phyloP scores from a whole-genome alignment of 1,139 yeast species.

The Sugiyamaella xylanicola region DNA sequence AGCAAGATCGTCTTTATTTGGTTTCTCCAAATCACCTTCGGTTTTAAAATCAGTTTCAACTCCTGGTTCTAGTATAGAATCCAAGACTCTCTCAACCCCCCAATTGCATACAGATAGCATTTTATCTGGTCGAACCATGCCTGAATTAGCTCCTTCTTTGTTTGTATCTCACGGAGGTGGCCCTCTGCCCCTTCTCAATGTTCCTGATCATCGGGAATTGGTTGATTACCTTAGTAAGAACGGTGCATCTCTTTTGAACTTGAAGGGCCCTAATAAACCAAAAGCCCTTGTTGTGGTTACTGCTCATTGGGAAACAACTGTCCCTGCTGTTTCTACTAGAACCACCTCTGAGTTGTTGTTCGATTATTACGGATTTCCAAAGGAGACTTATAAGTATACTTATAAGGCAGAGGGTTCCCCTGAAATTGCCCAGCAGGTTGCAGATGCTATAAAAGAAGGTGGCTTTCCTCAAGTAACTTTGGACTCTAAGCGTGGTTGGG shows the following conservation, averaged over 20 bases:
- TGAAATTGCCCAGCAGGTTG: conserved; percentile 17
- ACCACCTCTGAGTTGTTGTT: conserved; percentile 17
- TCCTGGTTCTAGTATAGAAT: background rate
- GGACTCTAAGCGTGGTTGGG: conserved; percentile 23
- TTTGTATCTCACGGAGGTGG: conserved; percentile 25
- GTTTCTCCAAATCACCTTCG: background rate
- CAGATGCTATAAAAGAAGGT: conserved; percentile 17
- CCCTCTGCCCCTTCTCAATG: conserved; percentile 22
- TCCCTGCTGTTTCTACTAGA: conserved; percentile 20
- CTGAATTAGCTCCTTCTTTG: conserved; percentile 17
- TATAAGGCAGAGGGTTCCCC: conserved; percentile 19
- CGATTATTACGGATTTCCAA: conserved; percentile 23
- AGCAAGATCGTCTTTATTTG: background rate
- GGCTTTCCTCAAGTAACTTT: conserved; percentile 13
- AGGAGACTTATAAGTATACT: conserved; percentile 21
- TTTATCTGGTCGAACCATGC: no score
- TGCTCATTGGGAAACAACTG: conserved; percentile 24
- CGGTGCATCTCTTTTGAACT: conserved; percentile 16
- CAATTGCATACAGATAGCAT: no score
- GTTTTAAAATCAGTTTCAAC: background rate
- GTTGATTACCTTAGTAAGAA: conserved; percentile 13
- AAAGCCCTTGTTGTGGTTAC: conserved; percentile 20
- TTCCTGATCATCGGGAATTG: conserved; percentile 19
- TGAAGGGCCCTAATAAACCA: conserved; percentile 18
- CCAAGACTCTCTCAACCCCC: no score